phyloP scores from a whole-genome alignment of 176 grass and related monocot species.

The Rhipidocladum racemiflorum region DNA sequence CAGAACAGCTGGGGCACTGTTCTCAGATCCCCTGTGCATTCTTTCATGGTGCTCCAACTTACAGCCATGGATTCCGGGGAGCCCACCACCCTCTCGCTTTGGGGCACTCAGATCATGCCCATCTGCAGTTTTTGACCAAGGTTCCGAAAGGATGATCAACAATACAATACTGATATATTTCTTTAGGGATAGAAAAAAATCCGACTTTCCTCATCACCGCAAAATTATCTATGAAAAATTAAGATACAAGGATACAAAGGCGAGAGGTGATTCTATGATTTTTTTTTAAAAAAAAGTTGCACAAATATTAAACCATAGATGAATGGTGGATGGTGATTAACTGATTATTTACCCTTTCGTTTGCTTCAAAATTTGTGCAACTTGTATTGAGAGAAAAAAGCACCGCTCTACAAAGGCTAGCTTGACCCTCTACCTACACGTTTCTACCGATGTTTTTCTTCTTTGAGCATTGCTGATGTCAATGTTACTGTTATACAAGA shows the following conservation, averaged over 20 bases:
- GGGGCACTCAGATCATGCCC: slow-evolving; percentile 11
- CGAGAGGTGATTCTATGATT: no score
- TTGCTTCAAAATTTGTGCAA: no score
- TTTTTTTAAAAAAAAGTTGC: no score
- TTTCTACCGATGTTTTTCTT: not conserved
- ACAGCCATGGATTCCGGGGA: slow-evolving; percentile 7
- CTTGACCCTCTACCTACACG: not conserved
- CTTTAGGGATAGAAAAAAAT: not conserved
- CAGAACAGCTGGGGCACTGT: slow-evolving; percentile 41
- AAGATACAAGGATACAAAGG: not conserved
- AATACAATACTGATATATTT: not conserved
- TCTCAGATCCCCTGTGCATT: slow-evolving; percentile 44
- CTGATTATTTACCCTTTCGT: no score
- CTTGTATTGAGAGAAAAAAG: no score
- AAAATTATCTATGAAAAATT: not conserved
- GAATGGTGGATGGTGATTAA: no score
- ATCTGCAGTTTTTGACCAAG: not conserved
- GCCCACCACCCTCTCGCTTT: slow-evolving; percentile 29
- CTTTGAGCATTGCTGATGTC: not conserved
- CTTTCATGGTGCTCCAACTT: slow-evolving; percentile 30
- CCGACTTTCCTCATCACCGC: not conserved
- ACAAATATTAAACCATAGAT: no score
- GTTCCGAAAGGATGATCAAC: not conserved
- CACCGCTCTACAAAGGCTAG: no score
- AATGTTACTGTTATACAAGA: not conserved